Evolutionary conservation across 441 rosid species (phyloP).

Genomic region (Populus hybrid): DNA sequence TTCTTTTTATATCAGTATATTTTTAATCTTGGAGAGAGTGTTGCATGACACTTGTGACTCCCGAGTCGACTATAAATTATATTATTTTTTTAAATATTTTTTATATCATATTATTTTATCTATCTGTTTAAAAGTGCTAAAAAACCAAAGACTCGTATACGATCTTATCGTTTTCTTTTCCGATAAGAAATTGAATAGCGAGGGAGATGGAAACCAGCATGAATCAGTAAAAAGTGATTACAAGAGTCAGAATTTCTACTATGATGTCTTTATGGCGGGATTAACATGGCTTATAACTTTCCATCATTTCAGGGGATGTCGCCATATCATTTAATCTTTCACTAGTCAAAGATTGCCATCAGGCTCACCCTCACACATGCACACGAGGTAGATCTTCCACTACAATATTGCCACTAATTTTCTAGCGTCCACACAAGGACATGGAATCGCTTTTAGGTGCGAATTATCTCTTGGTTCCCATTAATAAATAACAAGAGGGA

Average conservation of each 20-base stretch:
- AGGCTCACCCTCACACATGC: conserved; percentile 10
- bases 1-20: no score
- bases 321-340: background rate
- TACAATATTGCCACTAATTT: background rate
- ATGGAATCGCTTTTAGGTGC: conserved; percentile 33
- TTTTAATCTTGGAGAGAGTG: no score
- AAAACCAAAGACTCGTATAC: no score
- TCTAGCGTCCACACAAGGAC: conserved; percentile 29
- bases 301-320: background rate
- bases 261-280: background rate
- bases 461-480: conserved; percentile 14
- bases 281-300: background rate
- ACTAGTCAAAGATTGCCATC: conserved; percentile 15
- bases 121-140: no score
- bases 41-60: no score
- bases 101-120: no score
- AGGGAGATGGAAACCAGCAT: background rate
- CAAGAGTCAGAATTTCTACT: background rate
- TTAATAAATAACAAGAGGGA: conserved; percentile 1
- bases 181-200: background rate
- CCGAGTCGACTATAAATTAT: accelerated
- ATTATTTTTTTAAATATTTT: no score
- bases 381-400: background rate
- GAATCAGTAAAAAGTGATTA: background rate
- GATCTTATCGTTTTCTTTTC: background rate